These are phyloP conservation scores for Picea sitchensis DNA, from an alignment of 75 land plant genomes.

Conservation along the genomic window DNA sequence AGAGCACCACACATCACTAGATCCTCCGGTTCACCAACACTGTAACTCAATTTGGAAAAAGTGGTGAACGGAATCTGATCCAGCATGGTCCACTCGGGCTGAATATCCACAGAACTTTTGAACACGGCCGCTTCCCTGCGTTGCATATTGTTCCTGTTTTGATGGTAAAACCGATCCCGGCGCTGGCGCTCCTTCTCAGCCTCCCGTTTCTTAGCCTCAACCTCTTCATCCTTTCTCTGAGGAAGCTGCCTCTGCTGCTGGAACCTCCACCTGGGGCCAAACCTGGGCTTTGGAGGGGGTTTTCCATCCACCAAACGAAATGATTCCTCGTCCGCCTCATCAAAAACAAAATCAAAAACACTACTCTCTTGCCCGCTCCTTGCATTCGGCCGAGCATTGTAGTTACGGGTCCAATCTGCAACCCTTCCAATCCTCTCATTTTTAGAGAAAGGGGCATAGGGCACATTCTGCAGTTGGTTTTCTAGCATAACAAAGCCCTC, in stretches of 20 bases:
- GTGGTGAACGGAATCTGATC: slow-evolving; percentile 97
- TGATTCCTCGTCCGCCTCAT: slow-evolving; percentile 68
- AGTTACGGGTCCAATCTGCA: slow-evolving; percentile 86
- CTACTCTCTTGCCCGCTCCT: slow-evolving; percentile 24
- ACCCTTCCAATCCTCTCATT: slow-evolving; percentile 88
- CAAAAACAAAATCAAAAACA: slow-evolving; percentile 72
- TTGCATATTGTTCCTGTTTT: slow-evolving; percentile 28
- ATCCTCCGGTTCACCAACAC: slow-evolving; percentile 83
- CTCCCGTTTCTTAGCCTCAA: slow-evolving; percentile 69
- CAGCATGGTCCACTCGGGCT: slow-evolving; percentile 98
- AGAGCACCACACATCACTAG: slow-evolving; percentile 75
- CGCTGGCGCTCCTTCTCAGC: slow-evolving; percentile 91
- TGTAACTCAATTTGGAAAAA: slow-evolving; percentile 76
- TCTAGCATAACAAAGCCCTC: slow-evolving; percentile 32
- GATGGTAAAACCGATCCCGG: slow-evolving; percentile 61
- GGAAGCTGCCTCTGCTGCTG: slow-evolving; percentile 63
- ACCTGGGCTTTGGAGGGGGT: slow-evolving; percentile 80
- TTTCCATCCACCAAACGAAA: slow-evolving; percentile 83
- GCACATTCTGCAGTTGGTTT: slow-evolving; percentile 66
- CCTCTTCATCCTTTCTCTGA: slow-evolving; percentile 91
- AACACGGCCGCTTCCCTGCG: slow-evolving; percentile 63
- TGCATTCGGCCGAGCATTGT: slow-evolving; percentile 9
- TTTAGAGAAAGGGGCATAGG: slow-evolving; percentile 93
- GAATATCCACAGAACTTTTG: slow-evolving; percentile 85
- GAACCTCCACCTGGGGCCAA: slow-evolving; percentile 74